These are phyloP conservation scores for Epichloe uncinata DNA, from an alignment of 2,329 filamentous ascomycete species.

Conservation along the genomic window DNA sequence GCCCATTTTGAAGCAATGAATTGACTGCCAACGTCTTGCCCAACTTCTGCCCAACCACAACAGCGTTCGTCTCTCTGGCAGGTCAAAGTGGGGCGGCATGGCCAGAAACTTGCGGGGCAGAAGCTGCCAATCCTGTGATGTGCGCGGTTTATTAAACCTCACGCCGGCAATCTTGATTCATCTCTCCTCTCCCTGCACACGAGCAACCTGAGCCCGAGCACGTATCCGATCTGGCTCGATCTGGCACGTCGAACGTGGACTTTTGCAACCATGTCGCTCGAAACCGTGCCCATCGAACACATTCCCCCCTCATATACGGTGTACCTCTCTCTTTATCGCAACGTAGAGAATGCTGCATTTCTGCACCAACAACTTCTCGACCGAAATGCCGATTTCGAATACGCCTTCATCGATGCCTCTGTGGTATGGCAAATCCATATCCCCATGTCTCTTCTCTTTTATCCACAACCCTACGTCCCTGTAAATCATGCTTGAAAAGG, in stretches of 20 bases:
- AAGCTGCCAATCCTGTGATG: constrained; percentile 1
- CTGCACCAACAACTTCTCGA: constrained; percentile 74
- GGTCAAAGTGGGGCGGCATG: constrained; percentile 1
- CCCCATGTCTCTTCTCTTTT: too few species aligned
- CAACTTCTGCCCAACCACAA: too few species aligned
- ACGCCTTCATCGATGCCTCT: constrained; percentile 81
- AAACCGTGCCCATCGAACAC: constrained; percentile 63
- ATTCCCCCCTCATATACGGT: constrained; percentile 54
- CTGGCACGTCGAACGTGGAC: not conserved
- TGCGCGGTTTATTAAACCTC: constrained; percentile 2
- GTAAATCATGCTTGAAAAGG: not conserved
- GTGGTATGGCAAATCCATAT: constrained; percentile 42
- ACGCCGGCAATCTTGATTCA: not conserved
- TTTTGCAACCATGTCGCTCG: constrained; percentile 26
- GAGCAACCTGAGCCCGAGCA: not conserved
- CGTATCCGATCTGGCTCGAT: not conserved
- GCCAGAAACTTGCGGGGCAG: constrained; percentile 2
- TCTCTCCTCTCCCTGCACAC: not conserved
- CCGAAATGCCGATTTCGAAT: constrained; percentile 77
- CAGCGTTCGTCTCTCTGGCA: not conserved
- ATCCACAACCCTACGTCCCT: too few species aligned
- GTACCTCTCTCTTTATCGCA: constrained; percentile 60
- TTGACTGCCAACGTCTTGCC: too few species aligned
- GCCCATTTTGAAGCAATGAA: too few species aligned
- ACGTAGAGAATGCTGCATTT: constrained; percentile 64